Evolutionary conservation across 306 rosid species (phyloP).

Genomic region (Glycine latifolia): DNA sequence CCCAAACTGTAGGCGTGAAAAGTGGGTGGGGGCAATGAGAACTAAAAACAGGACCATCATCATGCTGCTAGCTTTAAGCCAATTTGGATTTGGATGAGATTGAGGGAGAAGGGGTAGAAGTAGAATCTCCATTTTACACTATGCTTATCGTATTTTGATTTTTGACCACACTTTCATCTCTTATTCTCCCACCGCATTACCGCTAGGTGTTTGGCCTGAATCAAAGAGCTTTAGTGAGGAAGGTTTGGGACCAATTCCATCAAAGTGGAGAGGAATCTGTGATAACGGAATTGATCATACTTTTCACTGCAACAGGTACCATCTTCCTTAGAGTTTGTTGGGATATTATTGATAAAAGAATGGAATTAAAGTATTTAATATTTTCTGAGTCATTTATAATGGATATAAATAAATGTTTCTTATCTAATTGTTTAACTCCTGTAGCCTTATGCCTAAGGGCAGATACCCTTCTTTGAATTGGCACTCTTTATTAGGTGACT

Average conservation of each 20-base stretch:
- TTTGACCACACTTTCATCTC: not conserved
- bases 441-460: too few species aligned
- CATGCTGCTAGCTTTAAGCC: not conserved
- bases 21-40: conserved; percentile 29
- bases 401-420: too few species aligned
- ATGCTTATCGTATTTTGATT: too few species aligned
- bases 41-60: conserved; percentile 31
- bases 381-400: too few species aligned
- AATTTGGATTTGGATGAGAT: not conserved
- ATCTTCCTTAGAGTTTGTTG: not conserved
- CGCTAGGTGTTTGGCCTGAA: conserved; percentile 82
- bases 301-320: conserved; percentile 82
- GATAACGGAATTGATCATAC: conserved; percentile 55
- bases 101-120: not conserved
- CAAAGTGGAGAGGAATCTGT: conserved; percentile 88
- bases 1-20: conserved; percentile 3
- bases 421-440: too few species aligned
- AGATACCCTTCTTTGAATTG: too few species aligned
- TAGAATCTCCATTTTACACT: conserved; percentile 33
- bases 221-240: conserved; percentile 77
- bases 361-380: too few species aligned
- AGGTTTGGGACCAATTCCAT: conserved; percentile 80
- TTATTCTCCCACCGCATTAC: conserved; percentile 27
- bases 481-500: too few species aligned
- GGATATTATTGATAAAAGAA: too few species aligned